phyloP scores from a whole-genome alignment of 176 grass and related monocot genomes.

The Oryza meridionalis region DNA sequence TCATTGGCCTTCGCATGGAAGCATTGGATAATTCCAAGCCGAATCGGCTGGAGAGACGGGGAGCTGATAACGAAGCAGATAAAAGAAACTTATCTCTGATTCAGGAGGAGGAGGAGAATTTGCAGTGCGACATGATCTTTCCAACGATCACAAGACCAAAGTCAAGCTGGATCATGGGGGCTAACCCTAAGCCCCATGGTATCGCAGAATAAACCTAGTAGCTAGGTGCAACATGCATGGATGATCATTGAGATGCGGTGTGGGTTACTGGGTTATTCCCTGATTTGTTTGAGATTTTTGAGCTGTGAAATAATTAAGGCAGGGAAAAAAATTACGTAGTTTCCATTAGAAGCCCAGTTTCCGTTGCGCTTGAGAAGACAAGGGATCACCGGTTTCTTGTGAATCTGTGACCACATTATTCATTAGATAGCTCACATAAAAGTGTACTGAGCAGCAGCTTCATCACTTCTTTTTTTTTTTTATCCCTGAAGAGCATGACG shows the following conservation, averaged over 20 bases:
- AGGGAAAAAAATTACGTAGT: not conserved
- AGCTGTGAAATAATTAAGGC: not conserved
- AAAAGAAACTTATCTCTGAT: slow-evolving; percentile 32
- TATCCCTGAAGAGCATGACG: not conserved
- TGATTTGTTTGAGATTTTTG: not conserved
- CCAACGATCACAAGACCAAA: slow-evolving; percentile 32
- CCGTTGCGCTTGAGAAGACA: slow-evolving; percentile 24
- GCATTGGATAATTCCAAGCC: slow-evolving; percentile 32
- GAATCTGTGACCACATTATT: slow-evolving; percentile 29
- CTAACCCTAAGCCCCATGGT: slow-evolving; percentile 20
- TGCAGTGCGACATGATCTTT: slow-evolving; percentile 2
- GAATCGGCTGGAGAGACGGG: slow-evolving; percentile 20
- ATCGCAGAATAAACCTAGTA: slow-evolving; percentile 22
- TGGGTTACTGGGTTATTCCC: slow-evolving; percentile 4
- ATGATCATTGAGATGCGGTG: slow-evolving; percentile 18
- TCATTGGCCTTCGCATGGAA: slow-evolving; percentile 42
- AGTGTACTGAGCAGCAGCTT: not conserved
- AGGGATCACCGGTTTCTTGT: slow-evolving; percentile 43
- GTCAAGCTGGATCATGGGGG: slow-evolving; percentile 14
- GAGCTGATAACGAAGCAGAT: slow-evolving; percentile 1
- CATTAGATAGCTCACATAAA: slow-evolving; percentile 12
- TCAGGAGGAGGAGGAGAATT: not conserved
- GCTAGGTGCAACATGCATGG: slow-evolving; percentile 2
- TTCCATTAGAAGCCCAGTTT: not conserved
- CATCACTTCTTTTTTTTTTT: not conserved